phyloP scores from a whole-genome alignment of 176 grass and related monocot species.

The Oryza meyeriana region DNA sequence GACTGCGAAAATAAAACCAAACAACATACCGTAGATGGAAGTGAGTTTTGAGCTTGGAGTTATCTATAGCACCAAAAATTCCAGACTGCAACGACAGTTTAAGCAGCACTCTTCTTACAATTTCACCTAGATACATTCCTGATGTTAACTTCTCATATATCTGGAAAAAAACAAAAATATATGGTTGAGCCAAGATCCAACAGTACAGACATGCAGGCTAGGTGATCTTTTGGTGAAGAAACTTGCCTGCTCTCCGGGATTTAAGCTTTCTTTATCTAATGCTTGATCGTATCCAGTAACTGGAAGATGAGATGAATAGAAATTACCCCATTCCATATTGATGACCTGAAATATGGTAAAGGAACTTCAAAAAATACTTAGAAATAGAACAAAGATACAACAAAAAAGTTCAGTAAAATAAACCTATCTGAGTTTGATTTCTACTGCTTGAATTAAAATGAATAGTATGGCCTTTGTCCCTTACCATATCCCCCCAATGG shows the following conservation, averaged over 20 bases:
- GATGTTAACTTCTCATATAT: constrained; percentile 89
- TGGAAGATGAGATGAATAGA: constrained; percentile 56
- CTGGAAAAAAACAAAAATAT: constrained; percentile 51
- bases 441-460: background rate
- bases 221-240: background rate
- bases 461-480: background rate
- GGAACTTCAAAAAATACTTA: background rate
- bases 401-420: background rate
- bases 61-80: constrained; percentile 52
- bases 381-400: constrained; percentile 9
- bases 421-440: background rate
- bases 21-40: constrained; percentile 57
- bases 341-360: constrained; percentile 58
- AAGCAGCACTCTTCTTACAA: constrained; percentile 71
- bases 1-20: background rate
- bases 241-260: constrained; percentile 84
- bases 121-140: constrained; percentile 87
- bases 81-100: constrained; percentile 54
- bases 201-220: background rate
- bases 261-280: constrained; percentile 74
- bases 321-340: constrained; percentile 97
- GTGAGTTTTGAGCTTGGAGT: constrained; percentile 52
- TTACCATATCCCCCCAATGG: constrained; percentile 76
- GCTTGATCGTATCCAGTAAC: constrained; percentile 65
- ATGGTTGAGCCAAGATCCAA: background rate